Base-by-base conservation (phyloP, 441 rosid genomes). In the Populus tomentosa region DNA sequence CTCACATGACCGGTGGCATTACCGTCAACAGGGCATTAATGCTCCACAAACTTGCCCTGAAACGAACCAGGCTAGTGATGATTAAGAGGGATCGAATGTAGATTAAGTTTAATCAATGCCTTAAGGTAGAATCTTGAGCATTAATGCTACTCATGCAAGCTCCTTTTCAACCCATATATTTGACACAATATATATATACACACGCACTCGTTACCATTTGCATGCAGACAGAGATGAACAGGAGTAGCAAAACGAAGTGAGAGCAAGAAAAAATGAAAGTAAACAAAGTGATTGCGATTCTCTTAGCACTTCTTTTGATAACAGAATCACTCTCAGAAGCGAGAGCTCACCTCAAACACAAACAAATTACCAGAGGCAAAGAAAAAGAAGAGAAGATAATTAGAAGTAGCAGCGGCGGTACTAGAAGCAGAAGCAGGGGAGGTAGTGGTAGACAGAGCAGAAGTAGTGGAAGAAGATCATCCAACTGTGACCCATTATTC, bases 401-500 rank as follows among this genome's bases (percentile, higher is more conserved):
- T 1, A 64, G 67, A 6, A 23, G 61, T 32, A 42, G 79, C 0
- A 14, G 77, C 8, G 30, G 42, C 4, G 35, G 79, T 14, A 3
- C 32, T 30, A 63, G 72, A 7, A 11, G 65, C 61, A 59, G 74
- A 6, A 23, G 67, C 36, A 42, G 79, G 0, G 14, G 77, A 10
- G 30, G 42, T 6, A 63, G 79, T 10, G 67, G 69, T 9, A 42
- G 59, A 35, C 24, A 69, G 35, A 46, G 83, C 1, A 13, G 80
- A 5, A 6, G 80, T 18, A 38, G 77, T 21, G 67, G 64, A 32
- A 64, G 77, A 72, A 21, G 80, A 69, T 26, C 76, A 26, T 21
- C 82, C 0, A 70, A 63, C 69, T 89, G 90, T 56, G 90, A 87
- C 73, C 92, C 89, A 7, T 72, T 87, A n/a, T 89, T 77, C 69